A percentile compares a stretch with the other conserved stretches of the same genome.
phyloP scores from a whole-genome alignment of 345 rosid genomes.

The Salix purpurea region DNA sequence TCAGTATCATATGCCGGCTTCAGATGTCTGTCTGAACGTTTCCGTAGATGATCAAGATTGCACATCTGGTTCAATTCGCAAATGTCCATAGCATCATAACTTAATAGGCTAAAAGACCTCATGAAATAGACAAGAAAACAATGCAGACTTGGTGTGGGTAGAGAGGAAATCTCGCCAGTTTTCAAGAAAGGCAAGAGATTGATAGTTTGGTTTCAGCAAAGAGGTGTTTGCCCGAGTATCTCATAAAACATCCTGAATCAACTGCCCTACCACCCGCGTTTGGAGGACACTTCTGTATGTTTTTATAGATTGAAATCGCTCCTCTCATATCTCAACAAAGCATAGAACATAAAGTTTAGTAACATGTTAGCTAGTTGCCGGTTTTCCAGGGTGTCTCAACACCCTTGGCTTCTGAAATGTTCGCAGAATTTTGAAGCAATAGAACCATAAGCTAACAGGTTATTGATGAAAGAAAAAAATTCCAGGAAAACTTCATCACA shows the following conservation, averaged over 20 bases:
- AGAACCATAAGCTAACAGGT: no score
- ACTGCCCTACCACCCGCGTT: slow-evolving; percentile 26
- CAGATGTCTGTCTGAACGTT: no score
- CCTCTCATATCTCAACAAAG: slow-evolving; percentile 39
- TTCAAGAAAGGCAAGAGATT: slow-evolving; percentile 28
- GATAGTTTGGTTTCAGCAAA: slow-evolving; percentile 36
- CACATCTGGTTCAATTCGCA: no score
- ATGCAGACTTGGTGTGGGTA: neutral
- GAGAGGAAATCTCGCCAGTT: slow-evolving; percentile 11
- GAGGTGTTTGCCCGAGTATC: slow-evolving; percentile 31
- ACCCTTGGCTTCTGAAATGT: neutral
- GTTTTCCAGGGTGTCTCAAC: neutral
- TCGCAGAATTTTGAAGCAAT: no score
- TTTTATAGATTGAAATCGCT: slow-evolving; percentile 20
- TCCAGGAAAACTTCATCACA: no score
- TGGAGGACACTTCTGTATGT: slow-evolving; percentile 31
- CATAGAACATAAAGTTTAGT: neutral
- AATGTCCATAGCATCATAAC: no score
- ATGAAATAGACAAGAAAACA: neutral
- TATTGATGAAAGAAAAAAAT: no score
- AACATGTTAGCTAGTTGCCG: neutral
- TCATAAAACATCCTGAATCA: slow-evolving; percentile 43
- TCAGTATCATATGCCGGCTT: no score
- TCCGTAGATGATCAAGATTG: no score
- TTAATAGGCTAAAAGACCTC: neutral